Evolutionary conservation across 2,329 filamentous ascomycete species (phyloP), one percentile per base, ranked within the genome.

Genomic region (Alternaria panax): DNA sequence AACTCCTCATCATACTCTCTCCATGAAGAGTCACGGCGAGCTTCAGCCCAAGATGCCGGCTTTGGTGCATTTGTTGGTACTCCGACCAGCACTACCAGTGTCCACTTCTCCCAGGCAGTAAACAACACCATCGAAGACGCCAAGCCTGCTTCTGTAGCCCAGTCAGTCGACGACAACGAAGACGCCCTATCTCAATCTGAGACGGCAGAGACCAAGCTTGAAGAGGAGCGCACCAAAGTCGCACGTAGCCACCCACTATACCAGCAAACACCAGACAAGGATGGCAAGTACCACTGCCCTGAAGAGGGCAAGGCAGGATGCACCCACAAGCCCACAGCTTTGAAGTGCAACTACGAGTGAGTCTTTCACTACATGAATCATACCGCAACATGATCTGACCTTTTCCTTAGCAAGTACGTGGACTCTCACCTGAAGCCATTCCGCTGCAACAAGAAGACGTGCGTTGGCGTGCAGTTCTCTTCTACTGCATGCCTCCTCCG

Each of bases 291-390:
- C 82, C 92, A 96, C 82, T 98, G 94, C 84, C 94, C 94, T 6
- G 95, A 90, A 84, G 88, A 90, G 77, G 90, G 88, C 70, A 82
- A 84, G 57, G 81, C 86, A 51, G 84, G 88, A 74, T 98, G 94
- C 86, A 91, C 87, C 79, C 94, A 97, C 87, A 91, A 92, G 81
- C 88, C 93, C 40, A 95, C 96, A 75, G 95, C 96, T 83, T 91
- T 98, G 71, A 97, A 97, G 87, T 97, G 94, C 88, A 96, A 97
- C 82, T 98, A 97, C 77, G 93, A 97, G 93, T 96, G 90, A 87
- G 92, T 60, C 18, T 32, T 38, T 20, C 38, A 41, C 20, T 42
- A 27, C 36, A 11, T 9, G 11, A 12, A 12, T 14, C 27, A 22
- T 36, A 56, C 41, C 50, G 2, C 4, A 28, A 18, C 22, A 43